A percentile compares a stretch with the other conserved stretches of the same genome.
Conservation (phyloP, 1,284 basidiomycete genomes). For the Trametes hirsuta region DNA sequence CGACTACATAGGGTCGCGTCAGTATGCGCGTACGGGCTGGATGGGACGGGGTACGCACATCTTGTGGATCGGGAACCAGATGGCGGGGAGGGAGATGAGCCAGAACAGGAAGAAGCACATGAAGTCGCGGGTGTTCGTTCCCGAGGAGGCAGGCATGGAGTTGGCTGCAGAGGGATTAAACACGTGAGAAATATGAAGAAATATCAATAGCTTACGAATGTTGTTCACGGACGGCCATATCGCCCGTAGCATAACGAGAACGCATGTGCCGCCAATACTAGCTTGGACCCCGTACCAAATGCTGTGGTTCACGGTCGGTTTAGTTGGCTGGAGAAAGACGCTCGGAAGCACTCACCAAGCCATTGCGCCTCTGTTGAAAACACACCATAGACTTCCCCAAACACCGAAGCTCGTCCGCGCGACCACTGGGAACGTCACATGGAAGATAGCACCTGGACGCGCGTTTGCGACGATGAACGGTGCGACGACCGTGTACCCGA, state of each 20-base stretch:
- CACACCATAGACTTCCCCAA: slow-evolving; percentile 84
- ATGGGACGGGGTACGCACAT: slow-evolving; percentile 49
- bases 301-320: slow-evolving; percentile 31
- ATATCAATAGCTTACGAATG: slow-evolving; percentile 52
- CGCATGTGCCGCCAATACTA: slow-evolving; percentile 80
- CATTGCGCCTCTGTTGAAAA: slow-evolving; percentile 81
- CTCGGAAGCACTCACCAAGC: slow-evolving; percentile 55
- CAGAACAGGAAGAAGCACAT: slow-evolving; percentile 89
- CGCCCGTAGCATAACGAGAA: slow-evolving; percentile 70
- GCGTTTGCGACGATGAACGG: slow-evolving; percentile 82
- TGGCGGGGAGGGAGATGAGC: slow-evolving; percentile 77
- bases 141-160: slow-evolving; percentile 68
- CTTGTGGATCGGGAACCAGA: slow-evolving; percentile 83
- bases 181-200: not conserved
- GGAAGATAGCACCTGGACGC: slow-evolving; percentile 79
- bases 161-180: slow-evolving; percentile 48
- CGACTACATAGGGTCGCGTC: slow-evolving; percentile 44
- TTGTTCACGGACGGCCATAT: slow-evolving; percentile 76
- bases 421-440: slow-evolving; percentile 83
- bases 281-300: slow-evolving; percentile 85
- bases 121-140: slow-evolving; percentile 71
- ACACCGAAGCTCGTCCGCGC: slow-evolving; percentile 78
- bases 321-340: not conserved
- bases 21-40: slow-evolving; percentile 4
- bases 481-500: slow-evolving; percentile 75